These are phyloP conservation scores for Chaetomium olivaceum DNA, from an alignment of 2,329 filamentous ascomycete species.

Conservation along the genomic window DNA sequence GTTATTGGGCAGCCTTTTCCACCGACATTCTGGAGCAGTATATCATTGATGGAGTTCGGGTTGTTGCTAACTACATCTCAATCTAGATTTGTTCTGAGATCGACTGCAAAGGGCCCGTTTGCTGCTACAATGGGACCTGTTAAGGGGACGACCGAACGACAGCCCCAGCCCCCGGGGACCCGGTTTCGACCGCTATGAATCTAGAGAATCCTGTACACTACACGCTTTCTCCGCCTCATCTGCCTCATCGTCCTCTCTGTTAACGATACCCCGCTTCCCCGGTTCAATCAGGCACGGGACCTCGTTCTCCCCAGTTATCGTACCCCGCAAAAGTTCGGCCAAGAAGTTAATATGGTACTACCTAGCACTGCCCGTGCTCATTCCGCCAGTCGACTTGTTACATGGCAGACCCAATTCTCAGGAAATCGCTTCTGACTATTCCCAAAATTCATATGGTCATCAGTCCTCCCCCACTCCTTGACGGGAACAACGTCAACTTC, in stretches of 20 bases:
- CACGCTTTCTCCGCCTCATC: background rate
- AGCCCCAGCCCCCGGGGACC: background rate
- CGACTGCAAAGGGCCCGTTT: conserved; percentile 1
- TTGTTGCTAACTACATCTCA: background rate
- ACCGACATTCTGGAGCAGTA: background rate
- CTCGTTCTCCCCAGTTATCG: background rate
- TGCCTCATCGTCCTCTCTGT: background rate
- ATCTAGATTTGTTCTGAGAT: background rate
- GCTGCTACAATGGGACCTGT: conserved; percentile 12
- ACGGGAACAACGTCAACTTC: background rate
- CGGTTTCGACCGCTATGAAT: background rate
- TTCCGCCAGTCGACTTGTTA: background rate
- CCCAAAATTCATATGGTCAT: too few relatives aligned
- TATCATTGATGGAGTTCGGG: too few relatives aligned
- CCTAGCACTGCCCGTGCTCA: background rate
- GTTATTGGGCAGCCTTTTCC: background rate
- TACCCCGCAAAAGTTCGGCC: background rate
- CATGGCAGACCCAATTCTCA: background rate
- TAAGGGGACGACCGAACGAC: background rate
- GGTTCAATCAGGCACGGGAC: background rate
- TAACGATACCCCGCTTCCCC: background rate
- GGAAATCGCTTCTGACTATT: background rate
- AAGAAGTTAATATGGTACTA: background rate
- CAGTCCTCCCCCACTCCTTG: background rate
- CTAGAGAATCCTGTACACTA: background rate